A percentile compares a stretch with the other conserved stretches of the same genome.
Evolutionary conservation across 768 basidiomycete genomes (phyloP).

Genomic region (Plicaturopsis crispa): DNA sequence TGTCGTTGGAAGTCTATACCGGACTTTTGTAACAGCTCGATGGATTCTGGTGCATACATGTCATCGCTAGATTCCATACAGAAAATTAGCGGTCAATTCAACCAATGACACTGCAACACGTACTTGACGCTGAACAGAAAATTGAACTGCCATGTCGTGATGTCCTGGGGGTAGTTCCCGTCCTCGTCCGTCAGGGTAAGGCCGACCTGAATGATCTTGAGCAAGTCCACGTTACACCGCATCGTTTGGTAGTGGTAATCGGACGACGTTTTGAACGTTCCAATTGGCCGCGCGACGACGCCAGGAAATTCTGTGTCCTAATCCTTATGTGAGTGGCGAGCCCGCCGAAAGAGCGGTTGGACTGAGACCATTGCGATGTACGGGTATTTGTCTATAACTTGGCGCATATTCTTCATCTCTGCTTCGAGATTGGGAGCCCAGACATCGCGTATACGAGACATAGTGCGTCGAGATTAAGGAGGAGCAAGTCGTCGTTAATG

Average conservation of each 20-base stretch:
- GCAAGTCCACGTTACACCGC: slow-evolving; percentile 97
- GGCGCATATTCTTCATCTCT: slow-evolving; percentile 86
- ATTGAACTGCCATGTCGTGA: slow-evolving; percentile 99
- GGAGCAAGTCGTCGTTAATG: too few species aligned
- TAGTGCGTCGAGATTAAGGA: slow-evolving; percentile 15
- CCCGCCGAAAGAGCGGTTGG: slow-evolving; percentile 11
- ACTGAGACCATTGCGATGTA: slow-evolving; percentile 87
- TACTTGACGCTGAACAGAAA: slow-evolving; percentile 89
- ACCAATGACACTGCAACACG: slow-evolving; percentile 20
- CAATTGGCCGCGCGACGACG: slow-evolving; percentile 95
- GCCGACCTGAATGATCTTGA: slow-evolving; percentile 97
- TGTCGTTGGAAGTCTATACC: slow-evolving; percentile 95
- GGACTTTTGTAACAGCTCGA: slow-evolving; percentile 89
- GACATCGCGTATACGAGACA: slow-evolving; percentile 89
- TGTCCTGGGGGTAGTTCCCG: slow-evolving; percentile 84
- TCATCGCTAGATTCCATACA: slow-evolving; percentile 59
- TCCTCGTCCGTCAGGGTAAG: slow-evolving; percentile 92
- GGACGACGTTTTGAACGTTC: slow-evolving; percentile 90
- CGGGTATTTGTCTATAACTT: slow-evolving; percentile 83
- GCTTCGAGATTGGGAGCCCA: slow-evolving; percentile 90
- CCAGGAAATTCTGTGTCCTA: slow-evolving; percentile 99
- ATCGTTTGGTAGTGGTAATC: slow-evolving; percentile 99
- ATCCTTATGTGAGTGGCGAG: slow-evolving; percentile 15
- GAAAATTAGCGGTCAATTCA: neutral
- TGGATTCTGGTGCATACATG: slow-evolving; percentile 97